Evolutionary conservation across 176 grass and related monocot species (phyloP).

Genomic region (Oryza longistaminata): DNA sequence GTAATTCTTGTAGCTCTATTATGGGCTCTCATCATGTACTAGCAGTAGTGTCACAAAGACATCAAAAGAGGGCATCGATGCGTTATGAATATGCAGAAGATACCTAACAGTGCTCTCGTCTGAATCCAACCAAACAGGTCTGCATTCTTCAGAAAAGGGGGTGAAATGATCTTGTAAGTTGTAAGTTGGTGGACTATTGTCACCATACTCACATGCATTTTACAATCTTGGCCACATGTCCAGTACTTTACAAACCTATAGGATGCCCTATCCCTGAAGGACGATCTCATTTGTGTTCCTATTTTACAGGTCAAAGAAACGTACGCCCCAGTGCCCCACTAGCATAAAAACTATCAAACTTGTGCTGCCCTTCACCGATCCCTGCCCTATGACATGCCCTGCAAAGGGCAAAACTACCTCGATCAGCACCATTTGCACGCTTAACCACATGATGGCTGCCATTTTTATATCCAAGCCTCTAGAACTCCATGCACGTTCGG

Average conservation of each 20-base stretch:
- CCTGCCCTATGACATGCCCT: neutral
- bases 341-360: neutral
- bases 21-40: conserved; percentile 53
- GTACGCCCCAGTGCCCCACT: neutral
- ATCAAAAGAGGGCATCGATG: neutral
- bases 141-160: neutral
- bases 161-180: neutral
- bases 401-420: conserved; percentile 13
- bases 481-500: conserved; percentile 4
- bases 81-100: neutral
- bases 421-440: neutral
- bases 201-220: neutral
- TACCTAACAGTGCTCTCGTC: neutral
- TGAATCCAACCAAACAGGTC: neutral
- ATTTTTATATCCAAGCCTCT: neutral
- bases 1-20: conserved; percentile 41
- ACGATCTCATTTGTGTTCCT: neutral
- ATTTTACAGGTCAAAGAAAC: neutral
- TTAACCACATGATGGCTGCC: neutral
- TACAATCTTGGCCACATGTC: neutral
- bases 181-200: neutral
- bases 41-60: neutral
- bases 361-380: neutral
- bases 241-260: neutral
- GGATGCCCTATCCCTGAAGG: neutral